Percentiles rank a stretch among this genome's conserved stretches.
phyloP scores from a whole-genome alignment of 1,139 yeast species.

The Yamadazyma diddensiae region DNA sequence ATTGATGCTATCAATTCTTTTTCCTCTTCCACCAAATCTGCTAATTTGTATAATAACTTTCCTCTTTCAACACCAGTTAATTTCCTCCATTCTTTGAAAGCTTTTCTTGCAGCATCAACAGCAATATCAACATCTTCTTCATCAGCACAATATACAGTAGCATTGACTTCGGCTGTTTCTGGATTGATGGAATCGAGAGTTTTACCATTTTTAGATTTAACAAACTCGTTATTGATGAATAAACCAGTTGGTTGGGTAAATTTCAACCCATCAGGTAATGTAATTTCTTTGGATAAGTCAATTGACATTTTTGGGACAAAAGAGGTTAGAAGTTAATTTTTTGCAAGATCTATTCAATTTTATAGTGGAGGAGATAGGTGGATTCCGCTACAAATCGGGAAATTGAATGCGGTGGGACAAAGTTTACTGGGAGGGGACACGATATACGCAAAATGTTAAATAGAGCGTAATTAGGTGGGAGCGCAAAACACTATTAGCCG shows the following conservation, averaged over 20 bases:
- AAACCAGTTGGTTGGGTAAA: slow-evolving; percentile 72
- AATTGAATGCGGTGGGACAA: not conserved
- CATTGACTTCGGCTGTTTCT: slow-evolving; percentile 64
- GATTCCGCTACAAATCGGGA: slow-evolving; percentile 1
- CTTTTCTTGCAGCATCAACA: slow-evolving; percentile 67
- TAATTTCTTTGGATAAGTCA: slow-evolving; percentile 41
- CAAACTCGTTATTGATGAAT: slow-evolving; percentile 80
- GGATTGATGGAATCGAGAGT: slow-evolving; percentile 64
- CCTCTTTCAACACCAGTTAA: slow-evolving; percentile 54
- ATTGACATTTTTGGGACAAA: slow-evolving; percentile 10
- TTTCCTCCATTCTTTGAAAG: slow-evolving; percentile 56
- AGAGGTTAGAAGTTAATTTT: not conserved
- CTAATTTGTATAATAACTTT: slow-evolving; percentile 51
- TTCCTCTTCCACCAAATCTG: slow-evolving; percentile 57
- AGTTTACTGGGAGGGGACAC: not conserved
- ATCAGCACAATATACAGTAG: slow-evolving; percentile 64
- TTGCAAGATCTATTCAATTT: not conserved
- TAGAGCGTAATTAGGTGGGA: too few species aligned
- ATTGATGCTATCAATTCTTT: slow-evolving; percentile 58
- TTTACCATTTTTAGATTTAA: slow-evolving; percentile 58
- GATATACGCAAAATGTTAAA: not conserved
- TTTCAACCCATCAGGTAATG: slow-evolving; percentile 54
- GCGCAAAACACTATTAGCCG: too few species aligned
- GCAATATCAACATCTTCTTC: slow-evolving; percentile 73
- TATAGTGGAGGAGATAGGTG: too few species aligned